These are phyloP conservation scores for Trichosporon coremiiforme DNA, from an alignment of 1,284 basidiomycete genomes.

Conservation along the genomic window DNA sequence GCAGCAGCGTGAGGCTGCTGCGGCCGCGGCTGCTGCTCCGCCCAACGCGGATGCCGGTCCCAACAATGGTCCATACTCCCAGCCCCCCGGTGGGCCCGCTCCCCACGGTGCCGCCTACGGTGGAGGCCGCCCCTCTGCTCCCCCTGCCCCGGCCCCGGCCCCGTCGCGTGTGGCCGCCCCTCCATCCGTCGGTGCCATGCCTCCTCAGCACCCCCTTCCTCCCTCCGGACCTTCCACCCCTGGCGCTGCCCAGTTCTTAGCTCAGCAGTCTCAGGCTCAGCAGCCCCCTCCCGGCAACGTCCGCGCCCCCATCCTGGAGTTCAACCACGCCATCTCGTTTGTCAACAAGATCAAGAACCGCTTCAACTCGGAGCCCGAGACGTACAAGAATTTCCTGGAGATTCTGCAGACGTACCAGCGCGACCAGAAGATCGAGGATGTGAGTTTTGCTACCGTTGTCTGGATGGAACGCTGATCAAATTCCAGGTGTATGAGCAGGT, in stretches of 20 bases:
- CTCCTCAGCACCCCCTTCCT: constrained; percentile 44
- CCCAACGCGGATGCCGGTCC: constrained; percentile 21
- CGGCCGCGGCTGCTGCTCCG: constrained; percentile 21
- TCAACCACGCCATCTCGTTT: constrained; percentile 97
- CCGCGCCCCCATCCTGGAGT: constrained; percentile 65
- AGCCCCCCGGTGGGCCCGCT: constrained; percentile 21
- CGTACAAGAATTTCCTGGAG: constrained; percentile 98
- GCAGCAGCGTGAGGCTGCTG: constrained; percentile 23
- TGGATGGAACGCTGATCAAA: constrained; percentile 27
- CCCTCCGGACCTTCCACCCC: constrained; percentile 44
- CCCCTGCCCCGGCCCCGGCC: constrained; percentile 44
- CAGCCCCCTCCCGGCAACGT: constrained; percentile 31
- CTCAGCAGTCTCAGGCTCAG: constrained; percentile 32
- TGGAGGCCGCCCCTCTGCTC: constrained; percentile 37
- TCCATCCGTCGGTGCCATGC: constrained; percentile 32
- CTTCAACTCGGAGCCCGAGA: constrained; percentile 87
- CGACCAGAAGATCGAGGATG: constrained; percentile 85
- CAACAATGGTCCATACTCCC: constrained; percentile 23
- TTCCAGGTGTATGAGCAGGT: constrained; percentile 86
- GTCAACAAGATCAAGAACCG: constrained; percentile 98
- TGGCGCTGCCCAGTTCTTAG: constrained; percentile 48
- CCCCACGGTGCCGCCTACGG: constrained; percentile 19
- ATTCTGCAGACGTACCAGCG: constrained; percentile 97
- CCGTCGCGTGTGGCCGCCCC: constrained; percentile 42
- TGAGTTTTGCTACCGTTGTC: constrained; percentile 57